Percentiles rank a stretch among this genome's conserved stretches.
Conservation (phyloP, 441 rosid species). For the Monsonia emarginata region DNA sequence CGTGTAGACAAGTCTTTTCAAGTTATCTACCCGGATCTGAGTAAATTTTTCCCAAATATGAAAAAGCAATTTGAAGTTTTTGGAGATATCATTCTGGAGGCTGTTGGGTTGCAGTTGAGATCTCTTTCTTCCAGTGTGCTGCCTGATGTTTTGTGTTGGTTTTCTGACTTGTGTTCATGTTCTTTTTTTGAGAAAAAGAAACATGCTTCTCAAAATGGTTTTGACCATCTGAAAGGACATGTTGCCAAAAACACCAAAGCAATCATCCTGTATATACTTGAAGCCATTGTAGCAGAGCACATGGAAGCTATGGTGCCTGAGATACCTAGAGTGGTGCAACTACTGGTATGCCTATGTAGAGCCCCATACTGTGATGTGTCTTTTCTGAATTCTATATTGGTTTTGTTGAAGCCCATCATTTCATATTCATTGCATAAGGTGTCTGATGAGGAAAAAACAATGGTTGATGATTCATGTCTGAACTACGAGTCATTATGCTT, state of each 20-base stretch:
- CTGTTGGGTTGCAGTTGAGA: conserved; percentile 68
- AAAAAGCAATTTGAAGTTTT: conserved; percentile 56
- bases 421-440: conserved; percentile 54
- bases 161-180: conserved; percentile 65
- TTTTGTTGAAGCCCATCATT: conserved; percentile 59
- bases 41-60: conserved; percentile 60
- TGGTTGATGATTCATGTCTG: conserved; percentile 46
- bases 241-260: conserved; percentile 66
- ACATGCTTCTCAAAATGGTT: conserved; percentile 21
- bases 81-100: conserved; percentile 68
- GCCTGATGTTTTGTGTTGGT: conserved; percentile 80
- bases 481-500: conserved; percentile 73
- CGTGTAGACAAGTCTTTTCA: conserved; percentile 37
- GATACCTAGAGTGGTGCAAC: conserved; percentile 67
- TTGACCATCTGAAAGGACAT: conserved; percentile 46
- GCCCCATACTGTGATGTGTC: conserved; percentile 57
- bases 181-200: conserved; percentile 37
- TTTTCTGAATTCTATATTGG: conserved; percentile 51
- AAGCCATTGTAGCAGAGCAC: conserved; percentile 61
- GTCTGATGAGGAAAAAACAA: conserved; percentile 40
- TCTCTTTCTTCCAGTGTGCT: conserved; percentile 46
- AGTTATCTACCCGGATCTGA: conserved; percentile 56
- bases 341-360: conserved; percentile 55
- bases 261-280: conserved; percentile 58
- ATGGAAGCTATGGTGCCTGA: conserved; percentile 83